phyloP scores from a whole-genome alignment of 2,329 filamentous ascomycete species.

The Passalora sequoiae region DNA sequence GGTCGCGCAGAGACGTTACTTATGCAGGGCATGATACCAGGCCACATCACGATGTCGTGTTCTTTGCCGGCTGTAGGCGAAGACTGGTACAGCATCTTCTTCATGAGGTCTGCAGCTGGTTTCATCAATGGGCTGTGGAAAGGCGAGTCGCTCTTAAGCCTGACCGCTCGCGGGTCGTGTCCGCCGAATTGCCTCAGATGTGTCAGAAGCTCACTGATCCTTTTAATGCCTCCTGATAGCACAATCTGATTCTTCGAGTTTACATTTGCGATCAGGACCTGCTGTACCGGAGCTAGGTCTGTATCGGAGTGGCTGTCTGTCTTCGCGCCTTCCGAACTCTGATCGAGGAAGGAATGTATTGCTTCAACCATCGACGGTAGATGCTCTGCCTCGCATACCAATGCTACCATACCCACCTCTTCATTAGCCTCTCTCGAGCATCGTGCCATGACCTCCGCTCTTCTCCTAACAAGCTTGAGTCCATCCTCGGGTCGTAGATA shows the following conservation, averaged over 20 bases:
- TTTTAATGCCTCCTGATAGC: slow-evolving; percentile 76
- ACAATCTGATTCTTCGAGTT: slow-evolving; percentile 97
- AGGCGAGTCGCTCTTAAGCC: slow-evolving; percentile 79
- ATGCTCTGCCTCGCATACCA: slow-evolving; percentile 80
- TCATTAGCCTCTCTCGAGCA: slow-evolving; percentile 64
- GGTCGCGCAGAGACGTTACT: slow-evolving; percentile 81
- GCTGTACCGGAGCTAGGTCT: slow-evolving; percentile 69
- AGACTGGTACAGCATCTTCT: slow-evolving; percentile 53
- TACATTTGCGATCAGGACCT: slow-evolving; percentile 87
- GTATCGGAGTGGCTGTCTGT: slow-evolving; percentile 56
- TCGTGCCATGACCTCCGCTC: slow-evolving; percentile 77
- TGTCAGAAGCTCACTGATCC: slow-evolving; percentile 73
- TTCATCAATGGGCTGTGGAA: slow-evolving; percentile 92
- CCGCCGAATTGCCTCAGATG: slow-evolving; percentile 86
- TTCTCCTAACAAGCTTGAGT: slow-evolving; percentile 66
- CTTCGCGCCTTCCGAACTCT: slow-evolving; percentile 59
- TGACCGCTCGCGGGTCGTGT: slow-evolving; percentile 82
- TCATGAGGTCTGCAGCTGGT: slow-evolving; percentile 73
- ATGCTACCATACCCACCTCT: slow-evolving; percentile 89
- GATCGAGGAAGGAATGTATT: slow-evolving; percentile 73
- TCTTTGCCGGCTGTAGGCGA: slow-evolving; percentile 51
- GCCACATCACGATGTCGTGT: slow-evolving; percentile 67
- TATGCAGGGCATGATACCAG: slow-evolving; percentile 68
- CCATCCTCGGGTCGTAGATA: slow-evolving; percentile 75
- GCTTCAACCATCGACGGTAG: slow-evolving; percentile 64